Evolutionary conservation across 345 rosid genomes (phyloP).

Genomic region (Eucalyptus globulus): DNA sequence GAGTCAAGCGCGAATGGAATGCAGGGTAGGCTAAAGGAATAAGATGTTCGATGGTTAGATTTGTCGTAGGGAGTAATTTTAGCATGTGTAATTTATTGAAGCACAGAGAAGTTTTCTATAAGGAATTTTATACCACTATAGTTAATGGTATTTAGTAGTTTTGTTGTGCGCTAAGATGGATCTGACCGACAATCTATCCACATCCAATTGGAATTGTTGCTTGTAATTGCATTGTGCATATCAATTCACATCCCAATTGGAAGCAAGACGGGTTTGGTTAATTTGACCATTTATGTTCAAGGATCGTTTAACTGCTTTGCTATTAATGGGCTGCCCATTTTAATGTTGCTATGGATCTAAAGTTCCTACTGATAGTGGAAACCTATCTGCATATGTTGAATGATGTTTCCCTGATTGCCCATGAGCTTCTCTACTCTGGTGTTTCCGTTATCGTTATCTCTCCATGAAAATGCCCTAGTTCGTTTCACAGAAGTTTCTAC

Average conservation of each 20-base stretch:
- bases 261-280: neutral
- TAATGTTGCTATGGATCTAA: neutral
- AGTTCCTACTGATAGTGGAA: neutral
- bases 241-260: neutral
- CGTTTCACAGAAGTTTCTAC: rapidly evolving
- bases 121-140: neutral
- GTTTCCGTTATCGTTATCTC: neutral
- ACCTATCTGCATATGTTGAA: neutral
- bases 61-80: neutral
- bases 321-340: neutral
- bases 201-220: neutral
- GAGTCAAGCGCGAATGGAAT: neutral
- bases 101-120: neutral
- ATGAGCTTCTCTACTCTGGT: neutral
- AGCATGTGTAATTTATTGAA: neutral
- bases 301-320: neutral
- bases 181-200: neutral
- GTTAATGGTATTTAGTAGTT: neutral
- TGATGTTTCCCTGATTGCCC: neutral
- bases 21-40: neutral
- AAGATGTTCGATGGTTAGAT: neutral
- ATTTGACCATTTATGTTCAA: neutral
- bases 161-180: neutral
- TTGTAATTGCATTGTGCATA: rapidly evolving
- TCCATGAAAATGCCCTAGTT: neutral